These are phyloP conservation scores for Apophysomyces variabilis DNA, from an alignment of 371 early-diverging fungal genomes.

Conservation along the genomic window DNA sequence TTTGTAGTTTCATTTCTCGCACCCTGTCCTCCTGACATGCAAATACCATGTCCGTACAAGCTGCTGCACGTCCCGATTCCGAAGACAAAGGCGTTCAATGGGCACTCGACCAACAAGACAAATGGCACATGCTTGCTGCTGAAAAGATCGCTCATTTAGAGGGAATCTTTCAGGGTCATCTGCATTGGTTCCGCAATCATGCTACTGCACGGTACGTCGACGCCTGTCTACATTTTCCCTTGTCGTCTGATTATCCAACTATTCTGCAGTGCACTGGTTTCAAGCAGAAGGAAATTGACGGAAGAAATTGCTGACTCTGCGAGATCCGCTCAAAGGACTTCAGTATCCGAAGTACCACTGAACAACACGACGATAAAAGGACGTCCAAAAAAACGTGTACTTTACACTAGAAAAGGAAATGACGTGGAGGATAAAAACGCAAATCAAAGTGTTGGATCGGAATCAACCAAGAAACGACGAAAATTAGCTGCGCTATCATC, in stretches of 20 bases:
- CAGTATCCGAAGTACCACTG: neutral
- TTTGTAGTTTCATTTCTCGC: neutral
- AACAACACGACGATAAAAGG: no score
- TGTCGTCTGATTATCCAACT: neutral
- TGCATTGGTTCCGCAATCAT: slow-evolving; percentile 11
- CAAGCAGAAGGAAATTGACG: neutral
- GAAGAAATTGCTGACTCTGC: neutral
- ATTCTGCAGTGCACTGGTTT: slow-evolving; percentile 4
- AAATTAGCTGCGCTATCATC: no score
- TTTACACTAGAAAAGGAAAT: neutral
- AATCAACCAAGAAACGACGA: no score
- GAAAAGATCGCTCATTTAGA: slow-evolving; percentile 13
- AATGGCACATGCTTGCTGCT: neutral
- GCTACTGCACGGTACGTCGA: slow-evolving; percentile 6
- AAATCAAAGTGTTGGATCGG: no score
- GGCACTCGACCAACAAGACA: slow-evolving; percentile 10
- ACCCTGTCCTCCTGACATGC: neutral
- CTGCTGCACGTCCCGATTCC: neutral
- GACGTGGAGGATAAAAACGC: neutral
- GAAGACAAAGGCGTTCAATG: slow-evolving; percentile 9
- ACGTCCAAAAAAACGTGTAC: no score
- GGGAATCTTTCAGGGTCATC: neutral
- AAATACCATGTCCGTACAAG: neutral
- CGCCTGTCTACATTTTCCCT: neutral
- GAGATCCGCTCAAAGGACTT: neutral